Percentiles rank a stretch among this genome's conserved stretches.
Conservation (phyloP, 768 basidiomycete species). For the Macrolepiota dolichaula region DNA sequence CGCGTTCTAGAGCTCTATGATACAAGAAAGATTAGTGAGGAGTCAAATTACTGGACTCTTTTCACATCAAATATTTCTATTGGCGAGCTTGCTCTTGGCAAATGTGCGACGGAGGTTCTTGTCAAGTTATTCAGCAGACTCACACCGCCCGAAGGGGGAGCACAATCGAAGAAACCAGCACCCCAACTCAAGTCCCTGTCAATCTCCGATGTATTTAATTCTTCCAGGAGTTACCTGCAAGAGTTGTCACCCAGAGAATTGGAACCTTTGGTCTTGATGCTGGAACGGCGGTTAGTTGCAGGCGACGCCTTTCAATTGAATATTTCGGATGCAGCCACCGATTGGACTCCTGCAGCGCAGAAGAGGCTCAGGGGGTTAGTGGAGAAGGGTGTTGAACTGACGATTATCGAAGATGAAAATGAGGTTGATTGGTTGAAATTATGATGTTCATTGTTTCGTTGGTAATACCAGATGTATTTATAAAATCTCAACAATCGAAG, state of each 20-base stretch:
- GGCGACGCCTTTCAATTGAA: not conserved
- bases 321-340: not conserved
- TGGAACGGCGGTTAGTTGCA: not conserved
- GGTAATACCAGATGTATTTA: too few relatives aligned
- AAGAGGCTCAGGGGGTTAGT: not conserved
- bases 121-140: too few relatives aligned
- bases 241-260: not conserved
- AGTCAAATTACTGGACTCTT: too few relatives aligned
- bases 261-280: not conserved
- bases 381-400: not conserved
- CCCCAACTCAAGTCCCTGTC: not conserved
- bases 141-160: too few relatives aligned
- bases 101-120: too few relatives aligned
- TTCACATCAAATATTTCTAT: too few relatives aligned
- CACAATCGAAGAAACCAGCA: too few relatives aligned
- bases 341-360: not conserved
- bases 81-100: too few relatives aligned
- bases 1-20: too few relatives aligned
- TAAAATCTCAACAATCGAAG: conserved; percentile 43
- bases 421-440: not conserved
- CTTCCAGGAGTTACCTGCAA: not conserved
- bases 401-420: not conserved
- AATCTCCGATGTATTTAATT: not conserved
- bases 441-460: too few relatives aligned
- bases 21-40: too few relatives aligned